phyloP scores from a whole-genome alignment of 805 yeast species.

The Teunomyces gatunensis region DNA sequence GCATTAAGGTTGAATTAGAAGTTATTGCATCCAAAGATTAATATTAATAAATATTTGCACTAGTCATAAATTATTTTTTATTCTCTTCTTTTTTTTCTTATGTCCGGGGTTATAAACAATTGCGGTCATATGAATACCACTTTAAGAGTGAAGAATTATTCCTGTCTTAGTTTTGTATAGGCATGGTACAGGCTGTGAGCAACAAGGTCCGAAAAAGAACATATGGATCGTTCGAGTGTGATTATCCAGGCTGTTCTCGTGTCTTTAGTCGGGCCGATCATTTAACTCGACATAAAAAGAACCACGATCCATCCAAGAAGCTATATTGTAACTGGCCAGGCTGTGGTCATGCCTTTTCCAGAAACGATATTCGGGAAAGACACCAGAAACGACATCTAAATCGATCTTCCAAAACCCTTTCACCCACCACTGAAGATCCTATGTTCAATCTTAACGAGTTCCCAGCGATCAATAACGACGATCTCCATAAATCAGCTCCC shows the following conservation, averaged over 20 bases:
- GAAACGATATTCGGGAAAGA: constrained; percentile 9
- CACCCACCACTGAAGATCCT: not conserved
- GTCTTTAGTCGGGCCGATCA: constrained; percentile 9
- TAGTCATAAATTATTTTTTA: not conserved
- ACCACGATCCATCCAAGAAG: constrained; percentile 8
- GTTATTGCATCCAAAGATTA: constrained; percentile 39
- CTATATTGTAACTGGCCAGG: constrained; percentile 9
- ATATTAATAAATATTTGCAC: not conserved
- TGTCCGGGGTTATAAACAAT: not conserved
- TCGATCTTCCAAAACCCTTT: not conserved
- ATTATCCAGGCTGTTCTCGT: constrained; percentile 3
- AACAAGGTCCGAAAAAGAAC: constrained; percentile 17
- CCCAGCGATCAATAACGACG: not conserved
- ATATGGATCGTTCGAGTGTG: constrained; percentile 15
- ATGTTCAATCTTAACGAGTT: not conserved
- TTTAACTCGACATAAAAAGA: constrained; percentile 8
- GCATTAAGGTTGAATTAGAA: constrained; percentile 52
- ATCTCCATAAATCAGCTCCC: not conserved
- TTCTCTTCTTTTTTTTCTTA: not conserved
- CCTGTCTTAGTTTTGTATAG: not conserved
- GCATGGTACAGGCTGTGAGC: not conserved
- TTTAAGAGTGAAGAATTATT: not conserved
- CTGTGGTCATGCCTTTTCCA: constrained; percentile 4
- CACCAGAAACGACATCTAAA: constrained; percentile 6
- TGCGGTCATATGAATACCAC: no score